phyloP scores from a whole-genome alignment of 352 stramenopile species.

The Peronospora belbahrii region DNA sequence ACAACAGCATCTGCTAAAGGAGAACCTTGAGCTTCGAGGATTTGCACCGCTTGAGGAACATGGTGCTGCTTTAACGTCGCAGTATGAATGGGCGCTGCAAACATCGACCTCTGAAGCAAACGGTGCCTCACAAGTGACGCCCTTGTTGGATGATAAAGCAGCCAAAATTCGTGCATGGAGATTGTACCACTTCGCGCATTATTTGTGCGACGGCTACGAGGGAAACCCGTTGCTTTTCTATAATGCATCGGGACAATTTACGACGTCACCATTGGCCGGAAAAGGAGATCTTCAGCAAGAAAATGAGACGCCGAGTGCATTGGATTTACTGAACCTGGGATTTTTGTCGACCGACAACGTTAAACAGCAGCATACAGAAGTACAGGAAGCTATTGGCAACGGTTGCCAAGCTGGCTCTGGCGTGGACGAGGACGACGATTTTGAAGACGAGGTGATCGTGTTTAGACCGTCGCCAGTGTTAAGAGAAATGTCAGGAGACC shows the following conservation, averaged over 20 bases:
- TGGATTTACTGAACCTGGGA: constrained; percentile 27
- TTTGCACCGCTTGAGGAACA: constrained; percentile 46
- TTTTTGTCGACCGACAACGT: constrained; percentile 18
- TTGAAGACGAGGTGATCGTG: constrained; percentile 83
- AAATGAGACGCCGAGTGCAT: constrained; percentile 8
- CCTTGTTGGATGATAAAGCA: constrained; percentile 37
- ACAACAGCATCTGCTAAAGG: constrained; percentile 52
- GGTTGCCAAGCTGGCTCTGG: constrained; percentile 1
- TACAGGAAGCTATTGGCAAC: constrained; percentile 5
- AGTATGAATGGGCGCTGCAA: constrained; percentile 25
- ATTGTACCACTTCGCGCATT: constrained; percentile 45
- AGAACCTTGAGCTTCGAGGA: constrained; percentile 62
- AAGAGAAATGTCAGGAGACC: constrained; percentile 15
- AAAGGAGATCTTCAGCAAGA: constrained; percentile 9
- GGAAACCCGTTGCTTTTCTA: constrained; percentile 52
- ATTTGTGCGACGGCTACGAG: constrained; percentile 51
- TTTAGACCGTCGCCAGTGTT: constrained; percentile 56
- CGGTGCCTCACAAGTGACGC: constrained; percentile 8
- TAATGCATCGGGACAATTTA: constrained; percentile 20
- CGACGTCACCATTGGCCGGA: constrained; percentile 15
- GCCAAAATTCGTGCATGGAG: constrained; percentile 55
- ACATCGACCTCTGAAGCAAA: constrained; percentile 9
- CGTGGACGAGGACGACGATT: constrained; percentile 57
- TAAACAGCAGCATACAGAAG: constrained; percentile 12
- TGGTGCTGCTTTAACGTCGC: constrained; percentile 3